A percentile compares a stretch with the other conserved stretches of the same genome.
Evolutionary conservation across 108 stramenopile species (phyloP).

Genomic region (Bacterosira constricta): DNA sequence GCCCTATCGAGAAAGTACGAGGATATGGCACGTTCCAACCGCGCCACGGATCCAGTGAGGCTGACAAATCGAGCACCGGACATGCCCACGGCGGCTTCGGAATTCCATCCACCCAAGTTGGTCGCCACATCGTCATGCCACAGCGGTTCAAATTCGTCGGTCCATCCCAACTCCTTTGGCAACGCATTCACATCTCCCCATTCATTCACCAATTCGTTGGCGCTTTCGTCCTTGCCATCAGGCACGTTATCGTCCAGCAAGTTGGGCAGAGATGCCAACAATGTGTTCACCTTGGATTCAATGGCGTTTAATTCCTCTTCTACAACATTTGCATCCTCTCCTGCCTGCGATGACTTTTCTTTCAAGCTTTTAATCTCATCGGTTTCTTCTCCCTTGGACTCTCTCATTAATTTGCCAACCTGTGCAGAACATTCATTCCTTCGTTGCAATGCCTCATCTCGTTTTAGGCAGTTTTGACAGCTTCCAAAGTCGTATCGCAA

Average conservation of each 20-base stretch:
- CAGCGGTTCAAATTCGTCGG: conserved; percentile 70
- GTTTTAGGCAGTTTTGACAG: conserved; percentile 64
- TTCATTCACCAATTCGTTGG: conserved; percentile 77
- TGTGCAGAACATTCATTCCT: conserved; percentile 75
- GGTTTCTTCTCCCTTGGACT: conserved; percentile 57
- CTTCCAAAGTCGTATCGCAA: conserved; percentile 67
- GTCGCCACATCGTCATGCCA: conserved; percentile 97
- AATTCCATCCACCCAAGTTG: conserved; percentile 82
- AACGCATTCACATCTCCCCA: conserved; percentile 83
- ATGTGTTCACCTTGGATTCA: conserved; percentile 65
- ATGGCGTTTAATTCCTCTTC: conserved; percentile 65
- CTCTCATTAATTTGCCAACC: conserved; percentile 77
- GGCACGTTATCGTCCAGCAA: conserved; percentile 91
- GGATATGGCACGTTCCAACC: conserved; percentile 93
- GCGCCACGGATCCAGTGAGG: conserved; percentile 83
- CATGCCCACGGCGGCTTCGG: conserved; percentile 89
- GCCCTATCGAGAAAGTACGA: conserved; percentile 91
- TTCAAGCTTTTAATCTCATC: conserved; percentile 44
- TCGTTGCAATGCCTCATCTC: conserved; percentile 71
- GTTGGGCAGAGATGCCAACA: conserved; percentile 91
- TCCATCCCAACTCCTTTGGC: conserved; percentile 77
- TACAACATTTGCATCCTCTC: conserved; percentile 58
- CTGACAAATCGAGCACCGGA: conserved; percentile 94
- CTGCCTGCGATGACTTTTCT: conserved; percentile 42
- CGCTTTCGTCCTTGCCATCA: conserved; percentile 82